Percentiles rank a stretch among this genome's conserved stretches.
Conservation (phyloP, 768 basidiomycete species). For the Naganishia vaughanmartiniae region DNA sequence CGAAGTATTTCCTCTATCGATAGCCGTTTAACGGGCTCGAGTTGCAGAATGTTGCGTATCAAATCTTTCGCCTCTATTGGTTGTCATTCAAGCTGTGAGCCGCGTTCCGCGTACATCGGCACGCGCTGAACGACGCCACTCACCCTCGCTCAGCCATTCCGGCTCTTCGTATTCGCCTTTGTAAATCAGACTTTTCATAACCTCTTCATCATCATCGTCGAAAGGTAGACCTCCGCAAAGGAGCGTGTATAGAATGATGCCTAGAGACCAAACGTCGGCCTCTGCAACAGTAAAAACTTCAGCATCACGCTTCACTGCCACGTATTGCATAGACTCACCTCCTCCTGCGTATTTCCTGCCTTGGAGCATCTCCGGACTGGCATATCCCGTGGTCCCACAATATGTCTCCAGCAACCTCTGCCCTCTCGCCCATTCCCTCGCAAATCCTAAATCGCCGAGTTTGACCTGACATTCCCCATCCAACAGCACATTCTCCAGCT, state of each 20-base stretch:
- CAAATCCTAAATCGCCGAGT: slow-evolving; percentile 92
- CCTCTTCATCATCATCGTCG: slow-evolving; percentile 72
- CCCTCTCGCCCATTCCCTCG: slow-evolving; percentile 65
- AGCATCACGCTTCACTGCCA: background rate
- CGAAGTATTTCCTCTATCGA: slow-evolving; percentile 79
- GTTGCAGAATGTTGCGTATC: slow-evolving; percentile 70
- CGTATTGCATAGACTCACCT: slow-evolving; percentile 57
- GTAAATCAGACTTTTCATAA: slow-evolving; percentile 81
- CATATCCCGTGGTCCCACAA: slow-evolving; percentile 84
- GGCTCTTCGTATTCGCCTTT: slow-evolving; percentile 86
- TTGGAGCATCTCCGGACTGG: slow-evolving; percentile 85
- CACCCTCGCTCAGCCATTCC: slow-evolving; percentile 83
- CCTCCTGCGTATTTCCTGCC: slow-evolving; percentile 86
- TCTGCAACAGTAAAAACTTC: slow-evolving; percentile 56
- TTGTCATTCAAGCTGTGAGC: background rate
- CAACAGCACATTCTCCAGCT: slow-evolving; percentile 88
- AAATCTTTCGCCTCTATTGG: slow-evolving; percentile 76
- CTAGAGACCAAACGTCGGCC: slow-evolving; percentile 93
- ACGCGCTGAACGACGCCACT: slow-evolving; percentile 32
- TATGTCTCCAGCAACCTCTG: slow-evolving; percentile 76
- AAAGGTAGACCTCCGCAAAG: slow-evolving; percentile 86
- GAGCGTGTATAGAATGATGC: slow-evolving; percentile 83
- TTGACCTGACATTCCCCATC: slow-evolving; percentile 89
- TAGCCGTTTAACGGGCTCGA: slow-evolving; percentile 71
- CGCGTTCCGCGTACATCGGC: background rate